Evolutionary conservation across 176 grass and related monocot species (phyloP).

Genomic region (Calamus simplicifolius): DNA sequence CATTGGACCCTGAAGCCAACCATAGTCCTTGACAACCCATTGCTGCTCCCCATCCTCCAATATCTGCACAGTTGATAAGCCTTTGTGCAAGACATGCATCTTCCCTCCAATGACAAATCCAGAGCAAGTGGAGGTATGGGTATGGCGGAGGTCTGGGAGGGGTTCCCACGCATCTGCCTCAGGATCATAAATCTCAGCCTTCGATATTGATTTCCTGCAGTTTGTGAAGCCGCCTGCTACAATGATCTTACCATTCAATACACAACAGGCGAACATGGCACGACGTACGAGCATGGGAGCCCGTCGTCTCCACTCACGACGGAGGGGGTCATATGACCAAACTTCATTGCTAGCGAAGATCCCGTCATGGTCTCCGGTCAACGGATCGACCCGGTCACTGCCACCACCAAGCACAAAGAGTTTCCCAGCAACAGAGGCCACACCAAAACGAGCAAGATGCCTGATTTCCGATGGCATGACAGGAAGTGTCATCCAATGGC

Average conservation of each 20-base stretch:
- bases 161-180: constrained; percentile 66
- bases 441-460: constrained; percentile 84
- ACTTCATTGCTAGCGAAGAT: constrained; percentile 98
- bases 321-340: constrained; percentile 84
- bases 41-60: constrained; percentile 49
- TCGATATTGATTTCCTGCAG: constrained; percentile 74
- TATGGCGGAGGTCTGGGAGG: constrained; percentile 64
- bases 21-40: constrained; percentile 79
- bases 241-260: constrained; percentile 77
- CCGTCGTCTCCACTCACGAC: constrained; percentile 44
- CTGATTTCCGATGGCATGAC: constrained; percentile 89
- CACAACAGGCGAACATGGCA: constrained; percentile 92
- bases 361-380: constrained; percentile 82
- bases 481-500: constrained; percentile 88
- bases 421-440: constrained; percentile 65
- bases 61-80: constrained; percentile 85
- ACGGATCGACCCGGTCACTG: constrained; percentile 86
- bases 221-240: constrained; percentile 92
- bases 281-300: constrained; percentile 75
- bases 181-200: constrained; percentile 86
- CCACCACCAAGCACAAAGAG: constrained; percentile 95
- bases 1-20: constrained; percentile 92
- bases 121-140: constrained; percentile 86
- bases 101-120: constrained; percentile 81
- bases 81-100: constrained; percentile 95